These are phyloP conservation scores for Tilletia caries DNA, from an alignment of 1,284 basidiomycete species.

Conservation along the genomic window DNA sequence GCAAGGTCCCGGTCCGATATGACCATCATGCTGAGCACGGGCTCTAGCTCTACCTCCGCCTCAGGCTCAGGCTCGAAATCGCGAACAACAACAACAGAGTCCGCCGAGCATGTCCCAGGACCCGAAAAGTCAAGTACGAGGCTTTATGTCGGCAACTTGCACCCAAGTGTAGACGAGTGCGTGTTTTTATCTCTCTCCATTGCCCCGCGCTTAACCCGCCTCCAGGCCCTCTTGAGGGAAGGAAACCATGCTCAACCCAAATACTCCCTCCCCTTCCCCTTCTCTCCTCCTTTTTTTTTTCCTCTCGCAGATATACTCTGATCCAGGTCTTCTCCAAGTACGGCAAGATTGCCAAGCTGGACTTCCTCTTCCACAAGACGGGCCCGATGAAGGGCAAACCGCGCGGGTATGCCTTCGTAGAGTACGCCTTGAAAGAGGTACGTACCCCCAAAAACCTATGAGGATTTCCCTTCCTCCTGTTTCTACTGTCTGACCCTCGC, in stretches of 20 bases:
- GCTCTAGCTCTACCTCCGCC: neutral
- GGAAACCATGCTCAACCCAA: no score
- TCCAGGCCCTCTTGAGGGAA: no score
- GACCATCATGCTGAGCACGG: neutral
- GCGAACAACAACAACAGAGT: neutral
- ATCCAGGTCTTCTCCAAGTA: constrained; percentile 84
- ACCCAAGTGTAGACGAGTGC: constrained; percentile 82
- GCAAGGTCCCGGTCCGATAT: no score
- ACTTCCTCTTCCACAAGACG: constrained; percentile 90
- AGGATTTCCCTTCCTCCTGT: neutral
- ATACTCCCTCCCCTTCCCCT: no score
- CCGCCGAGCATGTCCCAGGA: neutral
- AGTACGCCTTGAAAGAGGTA: constrained; percentile 68
- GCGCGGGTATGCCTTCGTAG: constrained; percentile 89
- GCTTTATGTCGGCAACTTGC: constrained; percentile 86
- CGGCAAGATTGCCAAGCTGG: constrained; percentile 85
- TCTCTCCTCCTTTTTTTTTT: neutral
- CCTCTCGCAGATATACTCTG: constrained; percentile 58
- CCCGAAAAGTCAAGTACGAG: constrained; percentile 53
- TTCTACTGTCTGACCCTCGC: neutral
- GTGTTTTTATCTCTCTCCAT: neutral
- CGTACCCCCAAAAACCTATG: neutral
- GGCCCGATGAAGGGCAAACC: constrained; percentile 86
- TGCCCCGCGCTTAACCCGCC: no score
- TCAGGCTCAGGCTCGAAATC: neutral